Evolutionary conservation across 78 protist species (phyloP), one percentile per base, ranked within the genome.

Genomic region (Guillardia theta): DNA sequence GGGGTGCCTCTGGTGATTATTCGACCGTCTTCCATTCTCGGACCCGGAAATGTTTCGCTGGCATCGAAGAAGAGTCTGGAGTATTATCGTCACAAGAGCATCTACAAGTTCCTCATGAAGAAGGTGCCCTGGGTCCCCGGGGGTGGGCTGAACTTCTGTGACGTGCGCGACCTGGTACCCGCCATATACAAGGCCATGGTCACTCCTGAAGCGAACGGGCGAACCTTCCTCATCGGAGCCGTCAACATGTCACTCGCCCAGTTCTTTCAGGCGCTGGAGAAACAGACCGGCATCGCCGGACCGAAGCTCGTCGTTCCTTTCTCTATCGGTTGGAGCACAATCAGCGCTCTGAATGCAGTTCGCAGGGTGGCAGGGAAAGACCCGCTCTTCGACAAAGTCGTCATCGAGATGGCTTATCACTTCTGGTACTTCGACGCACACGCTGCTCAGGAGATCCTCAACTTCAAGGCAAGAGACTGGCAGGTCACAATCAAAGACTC

Each of bases 11-110:
- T 80, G 19, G 90, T 80, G 44, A 15, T 80, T n/a, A 1, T 80
- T 37, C 90, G 90, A 3, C 90, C 90, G 58, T n/a, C 90, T 30
- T 39, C 90, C 22, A 80, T 80, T 9, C 50, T 80, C 6, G 90
- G 46, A 33, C 53, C 83, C 83, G 22, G 36, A 3, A 22, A 70
- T n/a, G n/a, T n/a, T n/a, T n/a, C 83, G 21, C 41, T 24, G 83
- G 12, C 45, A 15, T 70, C 45, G 46, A 70, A 70, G 41, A 15
- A 33, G 27, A 44, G 48, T 44, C 48, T 80, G 22, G 90, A 80
- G 48, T 70, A 80, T 30, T 80, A 44, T 48, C 21, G 53, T 12
- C 46, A 44, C 90, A 44, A 80, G 45, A 48, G 46, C 90, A 37
- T 80, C 10, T 80, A 80, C 50, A 80, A 44, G 9, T 30, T 27